These are phyloP conservation scores for Pulveroboletus sp. DNA, from an alignment of 768 basidiomycete genomes.

Conservation along the genomic window DNA sequence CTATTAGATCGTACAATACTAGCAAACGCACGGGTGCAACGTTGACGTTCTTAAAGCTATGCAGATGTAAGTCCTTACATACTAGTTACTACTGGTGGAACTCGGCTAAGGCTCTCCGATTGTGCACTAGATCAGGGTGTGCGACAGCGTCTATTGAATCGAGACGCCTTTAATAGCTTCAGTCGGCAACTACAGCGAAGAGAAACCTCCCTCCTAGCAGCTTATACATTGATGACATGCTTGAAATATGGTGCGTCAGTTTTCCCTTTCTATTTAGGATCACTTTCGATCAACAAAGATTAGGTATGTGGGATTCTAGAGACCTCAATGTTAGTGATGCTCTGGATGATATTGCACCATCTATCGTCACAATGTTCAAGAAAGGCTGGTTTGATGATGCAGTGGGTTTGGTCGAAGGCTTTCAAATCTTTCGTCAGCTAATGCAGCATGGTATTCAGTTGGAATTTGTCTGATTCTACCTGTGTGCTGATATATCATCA, in stretches of 20 bases:
- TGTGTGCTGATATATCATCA: no score
- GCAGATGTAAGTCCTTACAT: not conserved
- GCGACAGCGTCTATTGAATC: no score
- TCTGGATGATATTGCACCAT: not conserved
- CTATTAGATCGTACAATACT: no score
- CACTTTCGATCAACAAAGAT: no score
- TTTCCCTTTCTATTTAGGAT: no score
- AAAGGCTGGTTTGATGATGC: slow-evolving; percentile 13
- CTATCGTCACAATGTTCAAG: not conserved
- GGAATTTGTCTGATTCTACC: no score
- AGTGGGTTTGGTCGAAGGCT: slow-evolving; percentile 7
- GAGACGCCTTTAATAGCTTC: not conserved
- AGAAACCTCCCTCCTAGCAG: slow-evolving; percentile 6
- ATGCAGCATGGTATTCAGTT: no score
- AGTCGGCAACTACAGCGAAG: not conserved
- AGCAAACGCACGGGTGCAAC: no score
- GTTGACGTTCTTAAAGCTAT: slow-evolving; percentile 6
- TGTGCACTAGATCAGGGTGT: no score
- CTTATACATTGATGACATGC: slow-evolving; percentile 4
- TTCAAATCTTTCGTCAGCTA: not conserved
- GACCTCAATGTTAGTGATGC: no score
- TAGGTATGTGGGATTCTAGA: not conserved
- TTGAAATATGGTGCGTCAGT: not conserved
- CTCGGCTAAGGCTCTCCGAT: no score
- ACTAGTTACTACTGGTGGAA: not conserved